A percentile compares a stretch with the other conserved stretches of the same genome.
phyloP scores from a whole-genome alignment of 148 eudicot genomes.

The Camellia granthamiana region DNA sequence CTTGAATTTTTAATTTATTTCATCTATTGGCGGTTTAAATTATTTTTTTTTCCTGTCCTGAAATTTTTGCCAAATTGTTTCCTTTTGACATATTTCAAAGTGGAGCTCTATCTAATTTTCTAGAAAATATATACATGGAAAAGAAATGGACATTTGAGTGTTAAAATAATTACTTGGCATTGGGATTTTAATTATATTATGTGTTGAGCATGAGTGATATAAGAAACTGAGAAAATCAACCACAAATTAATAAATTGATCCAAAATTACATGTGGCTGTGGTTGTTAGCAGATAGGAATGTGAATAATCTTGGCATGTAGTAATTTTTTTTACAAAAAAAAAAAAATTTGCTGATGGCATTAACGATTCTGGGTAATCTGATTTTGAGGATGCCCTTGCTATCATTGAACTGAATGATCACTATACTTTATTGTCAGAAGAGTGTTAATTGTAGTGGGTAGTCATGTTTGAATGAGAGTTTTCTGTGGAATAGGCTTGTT shows the following conservation, averaged over 20 bases:
- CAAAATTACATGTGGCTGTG: neutral
- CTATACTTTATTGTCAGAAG: neutral
- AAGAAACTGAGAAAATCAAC: neutral
- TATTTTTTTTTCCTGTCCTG: neutral
- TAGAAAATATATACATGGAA: neutral
- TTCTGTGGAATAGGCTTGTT: neutral
- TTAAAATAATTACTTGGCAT: neutral
- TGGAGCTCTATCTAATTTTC: neutral
- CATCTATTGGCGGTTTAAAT: neutral
- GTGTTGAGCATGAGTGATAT: neutral
- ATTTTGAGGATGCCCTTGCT: neutral
- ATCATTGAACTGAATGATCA: neutral
- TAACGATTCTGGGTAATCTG: neutral
- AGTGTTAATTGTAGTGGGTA: neutral
- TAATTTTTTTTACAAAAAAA: no score
- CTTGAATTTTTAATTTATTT: neutral
- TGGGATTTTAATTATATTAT: neutral
- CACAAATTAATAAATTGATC: neutral
- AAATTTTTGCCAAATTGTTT: neutral
- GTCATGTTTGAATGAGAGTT: neutral
- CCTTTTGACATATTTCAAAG: neutral
- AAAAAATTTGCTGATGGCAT: neutral
- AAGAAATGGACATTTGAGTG: neutral
- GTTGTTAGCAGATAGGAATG: neutral
- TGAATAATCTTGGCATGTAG: neutral